Conservation (phyloP, 257 asterid genomes). For the Solanum chiquidenum region DNA sequence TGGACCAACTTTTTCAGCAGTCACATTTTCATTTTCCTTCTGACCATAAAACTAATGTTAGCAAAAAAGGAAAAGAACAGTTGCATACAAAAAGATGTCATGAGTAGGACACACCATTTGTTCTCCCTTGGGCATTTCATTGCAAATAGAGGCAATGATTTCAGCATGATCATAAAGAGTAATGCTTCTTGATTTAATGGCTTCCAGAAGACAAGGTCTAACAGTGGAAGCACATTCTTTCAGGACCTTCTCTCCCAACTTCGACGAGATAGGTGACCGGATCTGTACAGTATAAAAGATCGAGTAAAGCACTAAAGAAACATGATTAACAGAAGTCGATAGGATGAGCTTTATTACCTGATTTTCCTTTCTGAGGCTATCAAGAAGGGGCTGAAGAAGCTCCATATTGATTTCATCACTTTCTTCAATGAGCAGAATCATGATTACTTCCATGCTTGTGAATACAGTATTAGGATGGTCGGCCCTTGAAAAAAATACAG, state of each 20-base stretch:
- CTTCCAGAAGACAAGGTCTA: conserved; percentile 18
- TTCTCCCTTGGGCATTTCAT: conserved; percentile 4
- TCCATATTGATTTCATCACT: conserved; percentile 24
- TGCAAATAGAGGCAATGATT: conserved; percentile 19
- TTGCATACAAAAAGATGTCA: neutral
- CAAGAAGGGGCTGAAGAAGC: conserved; percentile 20
- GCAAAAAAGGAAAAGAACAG: neutral
- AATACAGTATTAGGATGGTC: conserved; percentile 13
- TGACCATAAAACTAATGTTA: conserved; percentile 2
- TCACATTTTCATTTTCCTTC: neutral
- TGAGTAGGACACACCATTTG: conserved; percentile 6
- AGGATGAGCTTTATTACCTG: conserved; percentile 10
- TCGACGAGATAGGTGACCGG: conserved; percentile 14
- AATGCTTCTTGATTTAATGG: conserved; percentile 12
- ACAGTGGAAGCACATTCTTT: conserved; percentile 16
- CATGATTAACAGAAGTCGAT: neutral
- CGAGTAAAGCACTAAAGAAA: neutral
- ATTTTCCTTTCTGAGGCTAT: conserved; percentile 25
- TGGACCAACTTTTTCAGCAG: neutral
- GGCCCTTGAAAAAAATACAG: conserved; percentile 8
- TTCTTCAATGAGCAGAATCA: conserved; percentile 21
- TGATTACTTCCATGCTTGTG: conserved; percentile 27
- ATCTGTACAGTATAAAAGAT: conserved; percentile 12
- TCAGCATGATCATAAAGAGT: conserved; percentile 6
- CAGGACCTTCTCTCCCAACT: conserved; percentile 22